phyloP scores from a whole-genome alignment of 371 early-diverging fungal species.

The Mucor racemosus region DNA sequence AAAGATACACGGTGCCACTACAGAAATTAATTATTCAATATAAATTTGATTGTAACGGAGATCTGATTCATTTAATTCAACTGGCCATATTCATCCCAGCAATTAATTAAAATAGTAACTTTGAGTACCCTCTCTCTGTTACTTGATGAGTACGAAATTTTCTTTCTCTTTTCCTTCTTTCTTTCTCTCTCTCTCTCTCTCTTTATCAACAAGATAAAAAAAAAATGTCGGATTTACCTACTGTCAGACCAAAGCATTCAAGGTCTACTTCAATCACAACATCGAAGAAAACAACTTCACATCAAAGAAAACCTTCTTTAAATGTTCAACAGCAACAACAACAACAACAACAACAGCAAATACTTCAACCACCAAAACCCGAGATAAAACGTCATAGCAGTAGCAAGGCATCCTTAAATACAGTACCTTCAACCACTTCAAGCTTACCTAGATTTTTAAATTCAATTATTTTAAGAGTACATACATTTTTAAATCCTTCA shows the following conservation, averaged over 20 bases:
- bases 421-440: neutral
- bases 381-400: constrained; percentile 7
- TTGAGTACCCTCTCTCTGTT: neutral
- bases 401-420: constrained; percentile 10
- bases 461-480: constrained; percentile 17
- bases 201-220: too few species aligned
- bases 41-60: constrained; percentile 1
- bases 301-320: constrained; percentile 32
- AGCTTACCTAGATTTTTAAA: constrained; percentile 14
- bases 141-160: neutral
- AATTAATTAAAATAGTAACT: neutral
- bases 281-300: constrained; percentile 26
- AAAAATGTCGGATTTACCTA: constrained; percentile 22
- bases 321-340: constrained; percentile 16
- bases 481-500: constrained; percentile 34
- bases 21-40: neutral
- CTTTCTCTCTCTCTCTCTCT: neutral
- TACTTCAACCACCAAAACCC: neutral
- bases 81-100: neutral
- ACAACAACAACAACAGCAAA: constrained; percentile 5
- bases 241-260: constrained; percentile 31
- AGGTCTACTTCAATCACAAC: constrained; percentile 34
- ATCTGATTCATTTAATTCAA: constrained; percentile 7
- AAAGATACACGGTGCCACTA: too few species aligned
- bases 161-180: neutral